Evolutionary conservation across 192 early-diverging fungal genomes (phyloP).

Genomic region (Linnemannia schmuckeri): DNA sequence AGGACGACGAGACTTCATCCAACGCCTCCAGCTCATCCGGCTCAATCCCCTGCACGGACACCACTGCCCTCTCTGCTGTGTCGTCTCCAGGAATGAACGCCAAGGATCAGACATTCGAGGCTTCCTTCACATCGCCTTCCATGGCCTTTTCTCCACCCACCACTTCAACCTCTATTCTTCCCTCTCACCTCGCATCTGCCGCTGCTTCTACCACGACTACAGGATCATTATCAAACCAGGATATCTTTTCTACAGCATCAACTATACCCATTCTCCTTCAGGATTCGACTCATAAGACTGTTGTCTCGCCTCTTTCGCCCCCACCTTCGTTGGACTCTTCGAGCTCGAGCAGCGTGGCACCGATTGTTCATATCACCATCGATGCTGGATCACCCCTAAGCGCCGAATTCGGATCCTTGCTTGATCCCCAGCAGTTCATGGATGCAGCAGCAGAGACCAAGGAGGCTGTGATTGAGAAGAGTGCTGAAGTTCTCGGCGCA

Average conservation of each 20-base stretch:
- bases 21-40: conserved; percentile 21
- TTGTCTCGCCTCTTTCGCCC: background rate
- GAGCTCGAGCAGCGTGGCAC: background rate
- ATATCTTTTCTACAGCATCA: conserved; percentile 2
- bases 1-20: conserved; percentile 37
- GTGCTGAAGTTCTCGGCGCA: background rate
- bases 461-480: conserved; percentile 1
- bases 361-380: conserved; percentile 30
- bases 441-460: background rate
- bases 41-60: conserved; percentile 38
- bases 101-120: conserved; percentile 38
- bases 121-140: conserved; percentile 38
- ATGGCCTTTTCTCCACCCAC: conserved; percentile 21
- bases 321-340: background rate
- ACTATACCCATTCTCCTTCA: conserved; percentile 36
- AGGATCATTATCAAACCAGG: background rate
- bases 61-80: conserved; percentile 28
- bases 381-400: conserved; percentile 20
- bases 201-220: conserved; percentile 7
- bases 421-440: background rate
- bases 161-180: background rate
- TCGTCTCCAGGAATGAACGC: conserved; percentile 38
- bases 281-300: background rate
- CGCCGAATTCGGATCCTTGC: background rate
- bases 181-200: background rate